phyloP scores from a whole-genome alignment of 2,329 filamentous ascomycete genomes.

The Xylaria sp. region DNA sequence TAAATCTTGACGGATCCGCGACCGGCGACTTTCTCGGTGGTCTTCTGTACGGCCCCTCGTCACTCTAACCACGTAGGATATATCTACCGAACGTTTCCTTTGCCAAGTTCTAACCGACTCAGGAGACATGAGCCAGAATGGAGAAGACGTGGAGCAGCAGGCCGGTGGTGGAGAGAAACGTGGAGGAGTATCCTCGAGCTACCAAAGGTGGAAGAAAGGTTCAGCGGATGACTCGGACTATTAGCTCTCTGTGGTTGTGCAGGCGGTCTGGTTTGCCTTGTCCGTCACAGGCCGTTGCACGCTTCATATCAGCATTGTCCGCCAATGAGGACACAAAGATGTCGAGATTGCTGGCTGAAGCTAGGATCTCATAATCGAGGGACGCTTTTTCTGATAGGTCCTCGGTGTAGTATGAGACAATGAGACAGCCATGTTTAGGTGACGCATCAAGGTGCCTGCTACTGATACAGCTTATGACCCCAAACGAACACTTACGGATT shows the following conservation, averaged over 20 bases:
- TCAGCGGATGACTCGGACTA: slow-evolving; percentile 25
- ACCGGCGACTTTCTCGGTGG: slow-evolving; percentile 26
- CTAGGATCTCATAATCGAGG: slow-evolving; percentile 20
- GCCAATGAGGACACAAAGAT: slow-evolving; percentile 21
- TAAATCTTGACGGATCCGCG: slow-evolving; percentile 33
- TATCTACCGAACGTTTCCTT: slow-evolving; percentile 30
- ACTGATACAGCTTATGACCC: slow-evolving; percentile 4
- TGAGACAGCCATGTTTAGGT: slow-evolving; percentile 26
- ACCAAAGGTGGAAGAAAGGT: slow-evolving; percentile 13
- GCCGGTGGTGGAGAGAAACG: slow-evolving; percentile 16
- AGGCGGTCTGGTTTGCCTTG: slow-evolving; percentile 18
- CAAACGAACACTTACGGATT: neutral
- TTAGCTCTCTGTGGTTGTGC: slow-evolving; percentile 21
- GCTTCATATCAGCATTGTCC: slow-evolving; percentile 17
- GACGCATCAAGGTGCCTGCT: slow-evolving; percentile 20
- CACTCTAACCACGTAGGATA: slow-evolving; percentile 37
- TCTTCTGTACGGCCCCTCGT: slow-evolving; percentile 28
- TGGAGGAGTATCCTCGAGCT: slow-evolving; percentile 17
- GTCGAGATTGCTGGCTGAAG: slow-evolving; percentile 26
- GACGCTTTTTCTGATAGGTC: slow-evolving; percentile 25
- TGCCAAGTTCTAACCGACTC: slow-evolving; percentile 22
- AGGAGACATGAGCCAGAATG: slow-evolving; percentile 29
- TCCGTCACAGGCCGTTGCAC: slow-evolving; percentile 16
- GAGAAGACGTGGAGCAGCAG: slow-evolving; percentile 33
- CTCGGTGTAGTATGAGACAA: slow-evolving; percentile 23